Evolutionary conservation across 129 eudicot species (phyloP).

Genomic region (Flaveria ramosissima): DNA sequence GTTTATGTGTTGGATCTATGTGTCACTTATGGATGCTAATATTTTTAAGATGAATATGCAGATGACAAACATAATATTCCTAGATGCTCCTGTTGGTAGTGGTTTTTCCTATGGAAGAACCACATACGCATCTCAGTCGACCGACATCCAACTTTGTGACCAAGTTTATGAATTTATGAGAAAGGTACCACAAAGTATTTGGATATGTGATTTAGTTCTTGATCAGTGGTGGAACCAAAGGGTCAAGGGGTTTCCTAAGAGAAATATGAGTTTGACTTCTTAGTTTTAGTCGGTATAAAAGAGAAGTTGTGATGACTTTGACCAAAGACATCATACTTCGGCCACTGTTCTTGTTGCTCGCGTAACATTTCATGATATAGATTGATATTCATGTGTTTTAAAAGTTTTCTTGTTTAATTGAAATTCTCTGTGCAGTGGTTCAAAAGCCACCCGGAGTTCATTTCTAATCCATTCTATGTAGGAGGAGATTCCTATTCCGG

Average conservation of each 20-base stretch:
- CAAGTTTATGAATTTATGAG: conserved; percentile 29
- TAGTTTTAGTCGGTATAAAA: too few species aligned
- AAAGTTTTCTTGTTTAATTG: not conserved
- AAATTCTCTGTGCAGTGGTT: conserved; percentile 23
- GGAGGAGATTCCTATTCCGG: conserved; percentile 37
- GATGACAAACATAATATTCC: conserved; percentile 36
- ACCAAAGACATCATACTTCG: too few species aligned
- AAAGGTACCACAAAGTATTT: conserved; percentile 3
- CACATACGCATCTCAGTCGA: not conserved
- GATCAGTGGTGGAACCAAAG: too few species aligned
- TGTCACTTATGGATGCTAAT: not conserved
- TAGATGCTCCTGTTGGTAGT: conserved; percentile 35
- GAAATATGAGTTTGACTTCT: too few species aligned
- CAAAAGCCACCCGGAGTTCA: conserved; percentile 29
- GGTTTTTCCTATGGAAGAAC: conserved; percentile 37
- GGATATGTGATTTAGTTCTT: too few species aligned
- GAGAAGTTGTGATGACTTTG: too few species aligned
- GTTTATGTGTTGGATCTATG: too few species aligned
- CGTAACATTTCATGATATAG: too few species aligned
- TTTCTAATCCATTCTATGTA: conserved; percentile 29
- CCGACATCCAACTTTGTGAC: not conserved
- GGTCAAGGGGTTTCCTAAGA: too few species aligned
- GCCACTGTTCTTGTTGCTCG: too few species aligned
- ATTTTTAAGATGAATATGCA: not conserved
- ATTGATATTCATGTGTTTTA: too few species aligned